Percentiles rank a stretch among this genome's conserved stretches.
These are phyloP conservation scores for Parmelia sp. DNA, from an alignment of 495 filamentous ascomycete species.

Conservation along the genomic window DNA sequence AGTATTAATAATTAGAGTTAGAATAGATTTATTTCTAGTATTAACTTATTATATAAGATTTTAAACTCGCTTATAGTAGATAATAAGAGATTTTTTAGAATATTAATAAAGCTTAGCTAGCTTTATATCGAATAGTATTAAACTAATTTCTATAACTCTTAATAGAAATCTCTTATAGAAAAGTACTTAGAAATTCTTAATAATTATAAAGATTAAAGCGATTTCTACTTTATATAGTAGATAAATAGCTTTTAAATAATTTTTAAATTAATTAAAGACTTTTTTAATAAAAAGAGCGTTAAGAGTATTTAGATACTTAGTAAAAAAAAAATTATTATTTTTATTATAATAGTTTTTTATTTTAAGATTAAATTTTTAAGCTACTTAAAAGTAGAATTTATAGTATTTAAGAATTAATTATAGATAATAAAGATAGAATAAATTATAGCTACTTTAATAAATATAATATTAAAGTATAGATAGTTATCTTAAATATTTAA, in stretches of 20 bases:
- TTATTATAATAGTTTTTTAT: neutral
- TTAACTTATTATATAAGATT: neutral
- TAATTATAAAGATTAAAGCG: neutral
- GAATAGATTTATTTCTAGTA: neutral
- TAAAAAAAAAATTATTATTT: neutral
- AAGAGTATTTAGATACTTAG: neutral
- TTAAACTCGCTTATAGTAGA: neutral
- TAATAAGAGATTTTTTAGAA: too few relatives aligned
- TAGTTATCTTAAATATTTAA: too few relatives aligned
- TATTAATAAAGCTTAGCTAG: too few relatives aligned
- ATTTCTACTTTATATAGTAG: neutral
- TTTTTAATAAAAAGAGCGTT: neutral
- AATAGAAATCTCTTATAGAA: too few relatives aligned
- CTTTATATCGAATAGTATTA: too few relatives aligned
- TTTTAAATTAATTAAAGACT: neutral
- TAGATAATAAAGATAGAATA: too few relatives aligned
- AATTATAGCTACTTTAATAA: too few relatives aligned
- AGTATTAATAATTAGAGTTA: neutral
- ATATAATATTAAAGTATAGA: too few relatives aligned
- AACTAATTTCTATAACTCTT: too few relatives aligned
- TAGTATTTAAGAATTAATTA: too few relatives aligned
- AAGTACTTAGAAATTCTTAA: too few relatives aligned
- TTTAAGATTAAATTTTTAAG: neutral
- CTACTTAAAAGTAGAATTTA: too few relatives aligned
- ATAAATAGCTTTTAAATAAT: neutral